Base-by-base conservation (phyloP, 2,329 filamentous ascomycete species). In the Chaetomium sp. region DNA sequence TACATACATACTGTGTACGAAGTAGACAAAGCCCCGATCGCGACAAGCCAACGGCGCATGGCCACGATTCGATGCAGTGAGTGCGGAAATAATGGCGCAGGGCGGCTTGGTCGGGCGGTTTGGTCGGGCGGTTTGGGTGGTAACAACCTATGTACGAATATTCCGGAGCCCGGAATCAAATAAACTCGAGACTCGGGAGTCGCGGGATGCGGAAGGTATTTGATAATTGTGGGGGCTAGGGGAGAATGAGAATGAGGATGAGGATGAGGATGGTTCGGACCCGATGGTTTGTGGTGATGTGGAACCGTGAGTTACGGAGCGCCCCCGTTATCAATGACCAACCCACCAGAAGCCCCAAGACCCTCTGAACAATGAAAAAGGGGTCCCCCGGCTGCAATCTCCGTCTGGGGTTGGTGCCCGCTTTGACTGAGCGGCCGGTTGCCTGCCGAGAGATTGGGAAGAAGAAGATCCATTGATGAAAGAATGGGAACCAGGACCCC, bases 401-500 rank as follows among this genome's bases (percentile, higher is more conserved):
- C 51, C 29, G 51, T 19, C 35, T 38, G 35, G 35, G 35, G 35
- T 38, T 27, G n/a, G 47, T 50, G 47, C 47, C 47, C 47, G 21
- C 47, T 50, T 21, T 21, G 6, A 7, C 21, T 47, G 42, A 47
- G 42, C 42, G 6, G 19, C 10, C n/a, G 35, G 35, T 16, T 38
- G 35, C 13, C 35, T 38, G 35, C 35, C 35, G 35, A 38, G 35
- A 38, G 35, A 19, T 16, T 38, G 12, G 12, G 33, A 12, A 10
- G 9, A 10, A 35, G 33, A 35, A 35, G 33, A 35, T 35, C 33
- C 33, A 10, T 38, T 42, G 35, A 42, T 42, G 16, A 42, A 42
- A 42, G 38, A 16, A n/a, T 42, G 38, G 38, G 38, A 63, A 57
- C 60, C 60, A 63, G 45, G 60, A 33, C 31, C 42, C 50, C 54